Conservation (phyloP, 768 basidiomycete genomes). For the Coprinellus micaceus region DNA sequence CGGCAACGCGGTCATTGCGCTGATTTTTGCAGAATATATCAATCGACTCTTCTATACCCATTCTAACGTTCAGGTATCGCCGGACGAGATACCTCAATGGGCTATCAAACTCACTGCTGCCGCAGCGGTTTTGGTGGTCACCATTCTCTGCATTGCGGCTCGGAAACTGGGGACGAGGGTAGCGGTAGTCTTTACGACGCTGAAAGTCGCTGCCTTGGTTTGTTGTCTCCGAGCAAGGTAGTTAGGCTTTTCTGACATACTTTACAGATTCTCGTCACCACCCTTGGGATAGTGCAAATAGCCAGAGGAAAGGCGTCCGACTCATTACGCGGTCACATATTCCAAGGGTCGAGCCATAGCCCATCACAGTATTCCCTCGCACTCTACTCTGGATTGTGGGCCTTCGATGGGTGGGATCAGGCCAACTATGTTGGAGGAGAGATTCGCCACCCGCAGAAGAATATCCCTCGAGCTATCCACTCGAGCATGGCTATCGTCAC, state of each 20-base stretch:
- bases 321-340: slow-evolving; percentile 66
- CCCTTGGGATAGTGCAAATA: slow-evolving; percentile 77
- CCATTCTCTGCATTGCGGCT: slow-evolving; percentile 74
- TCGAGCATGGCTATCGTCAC: slow-evolving; percentile 83
- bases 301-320: slow-evolving; percentile 65
- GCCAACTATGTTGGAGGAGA: slow-evolving; percentile 90
- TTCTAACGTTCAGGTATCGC: slow-evolving; percentile 65
- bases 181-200: slow-evolving; percentile 80
- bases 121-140: slow-evolving; percentile 67
- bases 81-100: slow-evolving; percentile 83
- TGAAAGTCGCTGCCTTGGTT: slow-evolving; percentile 77
- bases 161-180: slow-evolving; percentile 75
- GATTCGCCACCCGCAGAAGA: slow-evolving; percentile 75
- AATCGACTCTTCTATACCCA: slow-evolving; percentile 84
- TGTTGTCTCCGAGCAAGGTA: slow-evolving; percentile 24
- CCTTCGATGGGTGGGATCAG: slow-evolving; percentile 96
- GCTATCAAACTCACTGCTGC: slow-evolving; percentile 85
- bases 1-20: slow-evolving; percentile 76
- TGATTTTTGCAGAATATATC: slow-evolving; percentile 90
- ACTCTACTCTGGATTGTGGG: slow-evolving; percentile 92
- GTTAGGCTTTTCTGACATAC: slow-evolving; percentile 5
- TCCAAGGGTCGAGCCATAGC: slow-evolving; percentile 68
- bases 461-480: slow-evolving; percentile 87
- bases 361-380: slow-evolving; percentile 90
- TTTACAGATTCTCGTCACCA: slow-evolving; percentile 60